Base-by-base conservation (phyloP, 805 yeast species). In the Alloascoidea hylecoeti region DNA sequence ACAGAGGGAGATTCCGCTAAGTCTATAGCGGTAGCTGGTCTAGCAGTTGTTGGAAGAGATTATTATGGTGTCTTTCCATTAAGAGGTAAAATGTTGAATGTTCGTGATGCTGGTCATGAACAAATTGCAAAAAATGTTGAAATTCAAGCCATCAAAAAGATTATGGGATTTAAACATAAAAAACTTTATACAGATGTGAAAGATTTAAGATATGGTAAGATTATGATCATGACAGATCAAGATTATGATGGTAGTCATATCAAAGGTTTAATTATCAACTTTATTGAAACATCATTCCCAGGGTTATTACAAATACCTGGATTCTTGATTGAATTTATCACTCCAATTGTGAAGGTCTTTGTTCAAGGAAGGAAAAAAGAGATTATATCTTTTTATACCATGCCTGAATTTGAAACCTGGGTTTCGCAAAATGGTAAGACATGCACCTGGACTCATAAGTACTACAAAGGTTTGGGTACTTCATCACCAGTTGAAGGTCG, bases 141-240 rank as follows among this genome's bases (percentile, higher is more conserved):
- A 60, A 92, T 92, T 54, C 89, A 85, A 56, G 95, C 96, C 3
- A 72, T 92, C 50, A 92, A 92, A 54, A 86, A 89, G 54, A 92
- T 92, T 49, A 81, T 92, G 64, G 98, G 98, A 15, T 64, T 92
- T 40, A 96, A 88, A 56, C 98, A 92, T 59, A 85, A 81, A 49
- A 89, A 85, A 59, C 66, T 65, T 34, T 92, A 92, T 53, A 77
- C 75, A 15, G 79, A 77, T 45, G 65, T 81, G 13, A 71, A 72
- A 41, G 75, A 79, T 3, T 64, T 92, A 44, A 75, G 98, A 55
- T 92, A 92, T 53, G 98, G 98, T 28, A 95, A 86, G 55, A 71
- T 92, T 38, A 92, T 92, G 97, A 86, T 92, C 54, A 92, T 92
- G 97, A 86, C 98, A 4, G 98, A 92, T 80, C 98, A 92, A 61